phyloP scores from a whole-genome alignment of 148 eudicot genomes.

The Spergularia bocconei region DNA sequence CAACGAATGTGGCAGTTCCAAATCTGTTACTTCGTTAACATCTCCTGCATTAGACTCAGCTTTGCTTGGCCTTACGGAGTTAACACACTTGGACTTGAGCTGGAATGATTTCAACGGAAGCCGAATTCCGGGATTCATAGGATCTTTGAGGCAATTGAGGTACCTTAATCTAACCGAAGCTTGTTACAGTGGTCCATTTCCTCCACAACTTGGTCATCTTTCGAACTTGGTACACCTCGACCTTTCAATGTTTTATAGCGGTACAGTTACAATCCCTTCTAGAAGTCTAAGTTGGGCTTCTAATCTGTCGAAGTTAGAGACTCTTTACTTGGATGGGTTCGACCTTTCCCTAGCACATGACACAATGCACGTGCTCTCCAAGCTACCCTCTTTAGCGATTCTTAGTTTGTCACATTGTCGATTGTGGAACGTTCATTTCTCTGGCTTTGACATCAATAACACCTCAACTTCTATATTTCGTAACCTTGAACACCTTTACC shows the following conservation, averaged over 20 bases:
- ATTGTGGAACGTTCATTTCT: neutral
- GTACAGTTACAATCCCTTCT: neutral
- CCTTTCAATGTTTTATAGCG: neutral
- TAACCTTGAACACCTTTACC: neutral
- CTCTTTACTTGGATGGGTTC: neutral
- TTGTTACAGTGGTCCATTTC: neutral
- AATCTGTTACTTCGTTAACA: neutral
- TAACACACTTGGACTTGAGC: slow-evolving; percentile 15
- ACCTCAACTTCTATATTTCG: neutral
- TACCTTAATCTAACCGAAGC: slow-evolving; percentile 8
- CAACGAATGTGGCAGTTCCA: too few species aligned
- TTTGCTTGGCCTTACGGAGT: slow-evolving; percentile 5
- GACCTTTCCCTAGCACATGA: neutral
- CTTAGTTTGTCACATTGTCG: neutral
- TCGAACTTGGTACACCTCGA: neutral
- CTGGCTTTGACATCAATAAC: neutral
- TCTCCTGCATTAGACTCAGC: neutral
- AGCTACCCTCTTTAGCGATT: slow-evolving; percentile 3
- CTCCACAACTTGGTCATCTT: slow-evolving; percentile 7
- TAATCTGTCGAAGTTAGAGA: neutral
- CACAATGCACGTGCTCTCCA: neutral
- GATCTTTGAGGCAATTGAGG: slow-evolving; percentile 1
- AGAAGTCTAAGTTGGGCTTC: slow-evolving; percentile 1
- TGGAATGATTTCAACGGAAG: slow-evolving; percentile 12
- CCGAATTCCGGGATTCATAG: slow-evolving; percentile 4